These are phyloP conservation scores for Bathelium albidoporum DNA, from an alignment of 495 filamentous ascomycete genomes.

Conservation along the genomic window DNA sequence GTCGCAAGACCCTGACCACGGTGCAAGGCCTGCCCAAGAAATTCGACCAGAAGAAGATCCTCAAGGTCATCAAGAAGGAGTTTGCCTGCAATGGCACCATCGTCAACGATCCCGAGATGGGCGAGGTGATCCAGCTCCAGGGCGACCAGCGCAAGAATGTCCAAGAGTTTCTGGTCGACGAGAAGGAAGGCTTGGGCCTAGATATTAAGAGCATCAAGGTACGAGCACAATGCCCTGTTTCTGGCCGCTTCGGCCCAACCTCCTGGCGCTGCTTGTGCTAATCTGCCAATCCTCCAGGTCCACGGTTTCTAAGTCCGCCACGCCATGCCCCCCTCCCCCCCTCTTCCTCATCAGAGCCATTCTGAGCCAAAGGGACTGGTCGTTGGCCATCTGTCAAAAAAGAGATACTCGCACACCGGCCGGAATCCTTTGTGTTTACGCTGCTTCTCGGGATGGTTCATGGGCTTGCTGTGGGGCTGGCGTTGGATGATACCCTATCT, in stretches of 20 bases:
- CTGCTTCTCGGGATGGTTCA: background rate
- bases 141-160: slow-evolving; percentile 98
- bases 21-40: slow-evolving; percentile 97
- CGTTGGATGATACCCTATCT: slow-evolving; percentile 13
- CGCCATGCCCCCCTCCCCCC: slow-evolving; percentile 20
- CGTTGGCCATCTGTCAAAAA: background rate
- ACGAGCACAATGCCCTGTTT: slow-evolving; percentile 19
- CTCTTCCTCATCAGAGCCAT: too few relatives aligned
- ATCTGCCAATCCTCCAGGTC: slow-evolving; percentile 39
- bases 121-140: slow-evolving; percentile 99
- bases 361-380: slow-evolving; percentile 2
- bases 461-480: background rate
- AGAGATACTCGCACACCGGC: background rate
- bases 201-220: slow-evolving; percentile 97
- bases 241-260: background rate
- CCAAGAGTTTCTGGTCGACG: slow-evolving; percentile 91
- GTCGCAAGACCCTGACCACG: slow-evolving; percentile 99
- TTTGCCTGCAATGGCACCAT: slow-evolving; percentile 99
- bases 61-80: slow-evolving; percentile 99
- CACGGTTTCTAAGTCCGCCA: slow-evolving; percentile 59
- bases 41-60: slow-evolving; percentile 98
- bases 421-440: background rate
- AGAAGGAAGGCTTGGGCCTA: slow-evolving; percentile 82
- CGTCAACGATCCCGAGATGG: slow-evolving; percentile 93
- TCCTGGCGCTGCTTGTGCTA: too few relatives aligned